Evolutionary conservation across 148 eudicot species (phyloP), one percentile per base, ranked within the genome.

Genomic region (Pharnaceum exiguum): DNA sequence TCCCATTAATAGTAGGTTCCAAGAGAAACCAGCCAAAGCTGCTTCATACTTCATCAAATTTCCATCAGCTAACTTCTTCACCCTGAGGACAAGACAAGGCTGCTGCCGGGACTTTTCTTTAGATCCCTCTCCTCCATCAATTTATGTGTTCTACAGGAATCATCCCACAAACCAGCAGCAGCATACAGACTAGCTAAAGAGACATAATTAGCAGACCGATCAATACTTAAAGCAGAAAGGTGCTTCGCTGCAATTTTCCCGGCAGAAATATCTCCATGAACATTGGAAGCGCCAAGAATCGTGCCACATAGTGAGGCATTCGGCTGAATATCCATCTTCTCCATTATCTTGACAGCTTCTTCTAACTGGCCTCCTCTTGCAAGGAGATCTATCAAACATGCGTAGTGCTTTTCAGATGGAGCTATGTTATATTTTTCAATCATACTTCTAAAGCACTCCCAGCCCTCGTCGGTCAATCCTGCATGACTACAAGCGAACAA

Each of bases 401-500:
- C 52, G 63, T 53, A 71, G 57, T 75, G 79, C 15, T 75, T 71
- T 58, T 48, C 72, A 28, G 58, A 25, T 13, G 79, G 76, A 38
- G 57, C 17, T 12, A 75, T 71, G 1, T 55, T 54, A 32, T 75
- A 61, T 37, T 59, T 71, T 19, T 24, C 43, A 26, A 62, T 50
- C 79, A 75, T 75, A 43, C 48, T 47, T 53, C 12, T 51, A 40
- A 75, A 63, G 51, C 31, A 55, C 6, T 67, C 66, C 73, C 53
- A 52, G 44, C 62, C 70, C 51, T 76, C 70, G 27, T 12, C 49
- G 25, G 44, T 55, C 43, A 68, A 26, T 23, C 76, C 76, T 19
- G 66, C 21, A 58, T 76, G 80, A 48, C 80, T 76, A 49, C 76
- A 76, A 53, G 67, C 76, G 44, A 54, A 71, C 21, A 71, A 43